Evolutionary conservation across 1,284 basidiomycete species (phyloP), one percentile per base, ranked within the genome.

Genomic region (Ceratobasidium sp.): DNA sequence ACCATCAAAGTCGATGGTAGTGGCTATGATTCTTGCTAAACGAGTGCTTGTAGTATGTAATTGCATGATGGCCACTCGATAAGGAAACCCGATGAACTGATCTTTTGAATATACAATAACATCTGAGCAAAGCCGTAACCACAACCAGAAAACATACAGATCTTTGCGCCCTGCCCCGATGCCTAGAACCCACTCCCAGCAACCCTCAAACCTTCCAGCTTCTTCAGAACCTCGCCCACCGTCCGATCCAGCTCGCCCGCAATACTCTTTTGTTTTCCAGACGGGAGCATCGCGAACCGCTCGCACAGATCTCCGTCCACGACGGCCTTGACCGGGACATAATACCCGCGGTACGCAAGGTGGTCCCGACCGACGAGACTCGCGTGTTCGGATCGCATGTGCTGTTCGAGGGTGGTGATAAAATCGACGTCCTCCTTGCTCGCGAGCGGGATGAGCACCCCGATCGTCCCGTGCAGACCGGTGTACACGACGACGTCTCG

Each of bases 371-470:
- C 96, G 10, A 97, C 93, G 20, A 98, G 85, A 80, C 95, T 96
- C 50, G 85, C 84, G 82, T 96, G 93, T 84, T 97, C 96, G 46
- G 94, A 93, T 78, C 96, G 91, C 91, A 97, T 94, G 85, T 98
- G 96, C 85, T 96, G 92, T 86, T 99, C 97, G 75, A 99, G 88
- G 40, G 96, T 98, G 75, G 93, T 93, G 84, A 99, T 95, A 83
- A 99, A 96, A 82, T 99, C 97, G 65, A 99, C 95, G 83, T 99
- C 98, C 83, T 99, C 98, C 86, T 96, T 97, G 54, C 96, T 97
- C 69, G 95, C 92, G 82, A 99, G 97, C 0, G 98, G 98, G 2
- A 99, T 91, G 42, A 99, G 88, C 28, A 97, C 94, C 28, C 98
- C 98, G 69, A 99, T 92, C 13, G 96, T 97, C 0, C 98, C 98